Conservation (phyloP, 257 asterid species). For the Salvia splendens region DNA sequence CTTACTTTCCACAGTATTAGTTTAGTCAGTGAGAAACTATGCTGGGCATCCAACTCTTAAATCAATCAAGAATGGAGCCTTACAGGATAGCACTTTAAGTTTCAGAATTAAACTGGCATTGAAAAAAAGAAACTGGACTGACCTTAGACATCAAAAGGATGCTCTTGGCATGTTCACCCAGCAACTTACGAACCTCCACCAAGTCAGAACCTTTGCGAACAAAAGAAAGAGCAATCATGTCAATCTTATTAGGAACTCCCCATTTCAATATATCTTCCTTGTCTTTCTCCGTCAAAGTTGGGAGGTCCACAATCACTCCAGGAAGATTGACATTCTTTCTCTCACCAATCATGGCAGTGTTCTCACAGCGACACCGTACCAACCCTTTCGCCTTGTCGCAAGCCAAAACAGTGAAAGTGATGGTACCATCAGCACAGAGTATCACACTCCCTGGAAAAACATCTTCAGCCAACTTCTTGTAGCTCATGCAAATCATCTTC, state of each 20-base stretch:
- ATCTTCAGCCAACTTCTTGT: constrained; percentile 51
- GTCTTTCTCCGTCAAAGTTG: constrained; percentile 54
- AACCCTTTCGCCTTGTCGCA: constrained; percentile 42
- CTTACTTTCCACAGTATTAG: neutral
- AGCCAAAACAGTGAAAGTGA: constrained; percentile 40
- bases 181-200: constrained; percentile 50
- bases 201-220: constrained; percentile 55
- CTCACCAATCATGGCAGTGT: constrained; percentile 55
- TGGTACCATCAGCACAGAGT: constrained; percentile 51
- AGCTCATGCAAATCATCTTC: constrained; percentile 50
- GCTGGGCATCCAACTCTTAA: neutral
- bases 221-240: constrained; percentile 47
- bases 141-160: constrained; percentile 55
- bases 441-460: constrained; percentile 44
- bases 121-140: neutral
- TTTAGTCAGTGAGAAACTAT: neutral
- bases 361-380: constrained; percentile 48
- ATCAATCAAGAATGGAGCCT: neutral
- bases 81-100: neutral
- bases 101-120: neutral
- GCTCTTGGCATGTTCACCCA: constrained; percentile 50
- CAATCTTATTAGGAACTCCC: constrained; percentile 40
- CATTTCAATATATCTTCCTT: constrained; percentile 49
- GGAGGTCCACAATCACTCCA: constrained; percentile 51
- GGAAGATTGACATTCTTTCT: constrained; percentile 57